These are phyloP conservation scores for Verticillium klebahnii DNA, from an alignment of 2,329 filamentous ascomycete species.

Conservation along the genomic window DNA sequence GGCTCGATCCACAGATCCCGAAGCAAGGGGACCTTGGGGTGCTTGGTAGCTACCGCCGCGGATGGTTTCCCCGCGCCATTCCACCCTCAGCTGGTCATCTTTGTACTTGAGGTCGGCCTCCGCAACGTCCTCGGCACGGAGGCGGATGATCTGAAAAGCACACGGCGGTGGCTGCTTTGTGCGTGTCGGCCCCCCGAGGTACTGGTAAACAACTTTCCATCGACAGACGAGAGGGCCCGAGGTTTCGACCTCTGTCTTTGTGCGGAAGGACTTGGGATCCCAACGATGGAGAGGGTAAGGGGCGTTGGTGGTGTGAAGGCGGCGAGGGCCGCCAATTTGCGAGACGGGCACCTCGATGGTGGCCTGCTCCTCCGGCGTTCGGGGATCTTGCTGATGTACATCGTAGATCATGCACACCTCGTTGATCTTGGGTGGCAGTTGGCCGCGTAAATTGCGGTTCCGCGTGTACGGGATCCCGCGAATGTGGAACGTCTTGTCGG, in stretches of 20 bases:
- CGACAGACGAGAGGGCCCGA: constrained; percentile 44
- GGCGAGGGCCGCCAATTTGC: constrained; percentile 33
- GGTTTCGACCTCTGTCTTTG: constrained; percentile 15
- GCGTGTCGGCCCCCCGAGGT: constrained; percentile 1
- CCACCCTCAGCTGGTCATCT: constrained; percentile 23
- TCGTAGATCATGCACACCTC: constrained; percentile 40
- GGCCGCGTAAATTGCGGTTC: constrained; percentile 26
- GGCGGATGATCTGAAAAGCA: constrained; percentile 27
- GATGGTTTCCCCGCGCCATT: constrained; percentile 34
- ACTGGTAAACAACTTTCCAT: constrained; percentile 35
- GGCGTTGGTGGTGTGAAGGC: constrained; percentile 51
- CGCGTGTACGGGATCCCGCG: constrained; percentile 34
- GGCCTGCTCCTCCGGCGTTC: constrained; percentile 26
- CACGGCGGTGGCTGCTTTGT: constrained; percentile 3
- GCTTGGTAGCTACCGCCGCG: constrained; percentile 28
- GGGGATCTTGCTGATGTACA: constrained; percentile 28
- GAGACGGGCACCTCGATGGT: constrained; percentile 35
- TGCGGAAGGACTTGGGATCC: constrained; percentile 12
- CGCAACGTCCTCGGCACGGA: constrained; percentile 23
- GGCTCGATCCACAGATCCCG: not conserved
- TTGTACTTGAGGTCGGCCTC: constrained; percentile 21
- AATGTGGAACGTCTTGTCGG: constrained; percentile 18
- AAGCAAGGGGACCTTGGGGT: not conserved
- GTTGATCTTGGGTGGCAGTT: constrained; percentile 33
- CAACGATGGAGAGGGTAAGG: constrained; percentile 34